Percentiles rank a stretch among this genome's conserved stretches.
phyloP scores from a whole-genome alignment of 1,284 basidiomycete species.

The Ustilago esculenta region DNA sequence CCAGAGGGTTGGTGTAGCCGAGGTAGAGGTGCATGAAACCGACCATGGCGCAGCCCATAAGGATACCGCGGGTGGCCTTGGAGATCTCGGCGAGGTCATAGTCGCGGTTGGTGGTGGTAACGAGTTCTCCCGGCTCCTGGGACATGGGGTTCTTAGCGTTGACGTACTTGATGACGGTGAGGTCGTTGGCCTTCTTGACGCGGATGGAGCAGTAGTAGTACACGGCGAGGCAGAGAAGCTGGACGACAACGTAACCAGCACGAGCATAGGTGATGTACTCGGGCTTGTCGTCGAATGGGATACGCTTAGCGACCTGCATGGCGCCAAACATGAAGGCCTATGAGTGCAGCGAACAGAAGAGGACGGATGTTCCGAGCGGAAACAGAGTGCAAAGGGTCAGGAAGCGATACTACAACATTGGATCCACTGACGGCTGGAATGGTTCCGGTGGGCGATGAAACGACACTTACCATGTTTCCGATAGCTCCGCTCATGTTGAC shows the following conservation, averaged over 20 bases:
- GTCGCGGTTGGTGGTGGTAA: slow-evolving; percentile 91
- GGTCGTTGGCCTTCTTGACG: slow-evolving; percentile 91
- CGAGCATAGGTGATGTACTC: slow-evolving; percentile 83
- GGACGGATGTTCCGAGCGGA: not conserved
- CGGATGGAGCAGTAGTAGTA: slow-evolving; percentile 78
- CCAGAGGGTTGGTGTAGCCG: slow-evolving; percentile 66
- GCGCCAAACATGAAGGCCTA: slow-evolving; percentile 59
- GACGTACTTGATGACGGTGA: slow-evolving; percentile 90
- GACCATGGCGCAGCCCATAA: slow-evolving; percentile 68
- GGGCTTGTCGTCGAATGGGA: slow-evolving; percentile 87
- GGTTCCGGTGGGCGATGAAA: not conserved
- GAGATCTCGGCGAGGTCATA: slow-evolving; percentile 89
- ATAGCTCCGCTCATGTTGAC: slow-evolving; percentile 49
- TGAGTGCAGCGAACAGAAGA: not conserved
- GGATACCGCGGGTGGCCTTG: slow-evolving; percentile 76
- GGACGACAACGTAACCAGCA: slow-evolving; percentile 80
- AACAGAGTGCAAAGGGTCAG: too few relatives aligned
- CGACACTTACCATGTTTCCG: slow-evolving; percentile 48
- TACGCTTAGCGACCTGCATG: slow-evolving; percentile 80
- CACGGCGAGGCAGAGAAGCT: slow-evolving; percentile 75
- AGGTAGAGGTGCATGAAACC: slow-evolving; percentile 66
- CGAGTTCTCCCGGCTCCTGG: slow-evolving; percentile 78
- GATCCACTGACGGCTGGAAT: not conserved
- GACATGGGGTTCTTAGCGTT: slow-evolving; percentile 70
- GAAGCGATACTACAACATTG: not conserved